Evolutionary conservation across 306 rosid genomes (phyloP), one percentile per base, ranked within the genome.

Genomic region (Prunus davidiana): DNA sequence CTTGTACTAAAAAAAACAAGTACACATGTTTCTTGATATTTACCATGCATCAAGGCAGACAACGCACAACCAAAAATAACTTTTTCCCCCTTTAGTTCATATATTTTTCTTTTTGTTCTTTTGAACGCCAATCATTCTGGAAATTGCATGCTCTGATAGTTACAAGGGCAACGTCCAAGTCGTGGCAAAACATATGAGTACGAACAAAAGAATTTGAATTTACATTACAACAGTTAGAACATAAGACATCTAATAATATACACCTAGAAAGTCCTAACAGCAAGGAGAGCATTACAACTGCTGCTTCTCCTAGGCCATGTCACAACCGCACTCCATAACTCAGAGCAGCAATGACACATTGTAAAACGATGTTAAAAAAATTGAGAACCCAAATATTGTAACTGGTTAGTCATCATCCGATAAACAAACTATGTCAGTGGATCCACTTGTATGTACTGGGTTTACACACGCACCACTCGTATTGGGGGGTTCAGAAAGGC

Each of bases 371-470:
- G 54, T 64, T 10, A 28, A 4, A 43, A 0, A 45, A 43, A 45
- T 5, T 55, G 19, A 28, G 43, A 57, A 73, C 41, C 34, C 57
- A 41, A 2, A 60, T 43, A 19, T 43, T 72, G 10, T 72, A 54
- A 63, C 54, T 46, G 78, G 88, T 88, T 83, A 90, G 69, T 92
- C 97, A 68, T 89, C 96, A 58, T 94, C 97, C 1, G 98, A 94
- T 82, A 94, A 84, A 82, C 84, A 94, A 45, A 92, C 98, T 49
- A 90, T 34, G 30, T 88, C 87, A n/a, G 69, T 7, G 9, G 61
- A 58, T 74, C 72, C 78, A 25, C 80, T 66, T 51, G 82, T 76
- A 71, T 56, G 73, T 46, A 73, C 54, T 8, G 85, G 57, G 73
- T 74, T 85, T 34, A 73, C 84, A 45, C 20, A 77, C 22, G 22